Base-by-base conservation (phyloP, 2,329 filamentous ascomycete genomes). In the Fusarium anthophilum region DNA sequence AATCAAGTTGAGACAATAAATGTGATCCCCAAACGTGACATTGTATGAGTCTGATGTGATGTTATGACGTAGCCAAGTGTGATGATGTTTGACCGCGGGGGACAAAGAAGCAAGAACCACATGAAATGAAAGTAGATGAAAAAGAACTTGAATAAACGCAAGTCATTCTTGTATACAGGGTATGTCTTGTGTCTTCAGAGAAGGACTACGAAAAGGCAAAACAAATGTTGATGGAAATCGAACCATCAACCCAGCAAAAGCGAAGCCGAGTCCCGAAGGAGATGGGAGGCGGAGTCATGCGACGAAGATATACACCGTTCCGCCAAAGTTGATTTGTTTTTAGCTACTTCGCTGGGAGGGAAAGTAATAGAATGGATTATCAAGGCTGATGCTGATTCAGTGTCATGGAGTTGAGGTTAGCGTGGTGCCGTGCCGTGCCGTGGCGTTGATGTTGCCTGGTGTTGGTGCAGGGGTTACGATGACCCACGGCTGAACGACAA, bases 1-100 rank as follows among this genome's bases (percentile, higher is more conserved):
- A 76, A 72, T 48, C 50, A 55, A 73, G 63, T 41, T 53, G 61
- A 64, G 59, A 60, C 38, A 74, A 17, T 3, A 43, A 30, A 14
- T 41, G 13, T 14, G 12, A n/a, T 12, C 4, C 41, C 18, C 5
- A 20, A 18, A 28, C 30, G 37, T 50, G 43, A 50, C 0, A 48
- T 39, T n/a, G 22, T 47, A 20, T 30, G n/a, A 26, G 9, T 14
- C 8, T 35, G 13, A 12, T 45, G 32, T 53, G 39, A 32, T 37
- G 37, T 20, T 15, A 32, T 39, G 38, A 30, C 35, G 39, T 39
- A 54, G 51, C 18, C 5, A 39, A 2, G 4, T 13, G 35, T 48
- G n/a, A 50, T 9, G 32, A 39, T 41, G 24, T 12, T 38, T 39
- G 35, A n/a, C 14, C 20, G 24, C 20, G 20, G 12, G 15, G n/a